A percentile compares a stretch with the other conserved stretches of the same genome.
Conservation (phyloP, 768 basidiomycete genomes). For the Agaricus subrufescens region DNA sequence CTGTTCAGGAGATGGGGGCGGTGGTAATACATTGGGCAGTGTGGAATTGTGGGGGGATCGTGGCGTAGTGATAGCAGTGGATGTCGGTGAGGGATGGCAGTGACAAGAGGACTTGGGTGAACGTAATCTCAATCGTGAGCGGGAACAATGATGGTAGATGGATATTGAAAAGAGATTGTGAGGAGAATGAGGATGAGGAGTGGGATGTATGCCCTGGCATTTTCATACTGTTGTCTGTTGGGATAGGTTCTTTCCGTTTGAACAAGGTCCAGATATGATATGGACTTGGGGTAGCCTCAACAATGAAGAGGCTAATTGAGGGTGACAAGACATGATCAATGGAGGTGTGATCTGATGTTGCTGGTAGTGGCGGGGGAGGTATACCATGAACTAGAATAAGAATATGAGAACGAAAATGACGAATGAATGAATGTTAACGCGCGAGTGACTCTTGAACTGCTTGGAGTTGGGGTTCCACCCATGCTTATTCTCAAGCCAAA, state of each 20-base stretch:
- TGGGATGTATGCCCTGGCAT: neutral
- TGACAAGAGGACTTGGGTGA: neutral
- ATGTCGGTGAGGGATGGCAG: neutral
- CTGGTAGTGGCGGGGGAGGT: conserved; percentile 4
- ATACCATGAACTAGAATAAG: neutral
- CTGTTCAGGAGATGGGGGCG: neutral
- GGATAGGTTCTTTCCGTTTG: neutral
- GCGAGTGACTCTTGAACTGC: neutral
- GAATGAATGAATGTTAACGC: neutral
- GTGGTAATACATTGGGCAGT: conserved; percentile 1
- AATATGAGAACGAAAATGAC: neutral
- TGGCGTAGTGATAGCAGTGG: neutral
- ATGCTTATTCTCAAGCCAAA: neutral
- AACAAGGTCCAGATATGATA: conserved; percentile 8
- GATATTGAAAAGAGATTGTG: too few species aligned
- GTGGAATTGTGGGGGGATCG: conserved; percentile 5
- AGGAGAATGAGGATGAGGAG: neutral
- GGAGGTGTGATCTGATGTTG: conserved; percentile 2
- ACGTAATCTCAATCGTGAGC: neutral
- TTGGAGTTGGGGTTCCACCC: neutral
- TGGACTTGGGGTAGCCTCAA: neutral
- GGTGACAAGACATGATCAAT: conserved; percentile 16
- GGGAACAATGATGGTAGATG: too few species aligned
- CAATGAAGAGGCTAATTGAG: conserved; percentile 46
- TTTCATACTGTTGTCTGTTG: neutral